Evolutionary conservation across 495 filamentous ascomycete genomes (phyloP).

Genomic region (Stereocaulon alpinum): DNA sequence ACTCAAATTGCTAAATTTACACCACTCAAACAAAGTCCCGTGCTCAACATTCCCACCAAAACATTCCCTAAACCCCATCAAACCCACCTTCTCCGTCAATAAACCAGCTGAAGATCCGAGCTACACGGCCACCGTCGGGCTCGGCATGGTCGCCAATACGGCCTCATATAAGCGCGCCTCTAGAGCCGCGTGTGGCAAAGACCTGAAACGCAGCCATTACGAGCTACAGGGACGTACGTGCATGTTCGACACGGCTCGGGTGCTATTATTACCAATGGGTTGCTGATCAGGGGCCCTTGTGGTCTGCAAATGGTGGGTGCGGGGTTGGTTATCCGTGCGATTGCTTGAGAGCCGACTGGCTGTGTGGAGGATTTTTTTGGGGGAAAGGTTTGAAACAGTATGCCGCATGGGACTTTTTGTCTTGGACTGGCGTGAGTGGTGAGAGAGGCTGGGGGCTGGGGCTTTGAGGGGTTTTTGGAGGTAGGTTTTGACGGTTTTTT

Average conservation of each 20-base stretch:
- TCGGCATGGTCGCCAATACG: conserved; percentile 3
- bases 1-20: conserved; percentile 9
- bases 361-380: neutral
- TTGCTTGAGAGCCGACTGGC: neutral
- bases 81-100: neutral
- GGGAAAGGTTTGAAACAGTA: neutral
- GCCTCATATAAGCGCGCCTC: conserved; percentile 11
- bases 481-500: neutral
- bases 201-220: conserved; percentile 10
- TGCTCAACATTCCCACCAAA: neutral
- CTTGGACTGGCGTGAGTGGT: neutral
- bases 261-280: conserved; percentile 7
- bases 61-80: neutral
- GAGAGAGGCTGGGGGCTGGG: neutral
- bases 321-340: neutral
- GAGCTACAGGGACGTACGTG: neutral
- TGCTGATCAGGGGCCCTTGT: neutral
- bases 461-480: neutral
- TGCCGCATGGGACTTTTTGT: neutral
- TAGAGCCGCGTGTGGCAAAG: conserved; percentile 2
- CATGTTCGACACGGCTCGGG: conserved; percentile 1
- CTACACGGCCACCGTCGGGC: neutral
- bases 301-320: neutral
- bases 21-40: conserved; percentile 1
- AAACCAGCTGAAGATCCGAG: neutral